These are phyloP conservation scores for Penicillium steckii DNA, from an alignment of 495 filamentous ascomycete species.

Conservation along the genomic window DNA sequence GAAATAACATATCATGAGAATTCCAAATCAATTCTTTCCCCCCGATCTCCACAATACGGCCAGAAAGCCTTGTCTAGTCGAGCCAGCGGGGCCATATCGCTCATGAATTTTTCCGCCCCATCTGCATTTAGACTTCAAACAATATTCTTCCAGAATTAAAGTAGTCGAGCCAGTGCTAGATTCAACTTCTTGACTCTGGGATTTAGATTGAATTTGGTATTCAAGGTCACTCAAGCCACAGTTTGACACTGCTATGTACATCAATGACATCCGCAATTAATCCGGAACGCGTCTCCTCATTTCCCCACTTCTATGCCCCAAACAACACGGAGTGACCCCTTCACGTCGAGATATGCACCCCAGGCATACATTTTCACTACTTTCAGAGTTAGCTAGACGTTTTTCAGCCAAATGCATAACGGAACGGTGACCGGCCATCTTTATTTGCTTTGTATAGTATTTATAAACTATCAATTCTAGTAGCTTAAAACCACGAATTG, in stretches of 20 bases:
- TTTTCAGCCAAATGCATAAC: slow-evolving; percentile 8
- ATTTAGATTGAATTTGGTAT: no score
- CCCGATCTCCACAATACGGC: neutral
- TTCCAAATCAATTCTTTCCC: no score
- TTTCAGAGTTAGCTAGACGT: neutral
- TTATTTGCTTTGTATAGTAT: neutral
- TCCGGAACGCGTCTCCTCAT: neutral
- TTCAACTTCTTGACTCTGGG: no score
- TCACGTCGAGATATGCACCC: neutral
- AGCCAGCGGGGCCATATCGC: neutral
- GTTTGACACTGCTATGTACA: no score
- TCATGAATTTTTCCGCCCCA: neutral
- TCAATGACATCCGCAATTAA: slow-evolving; percentile 6
- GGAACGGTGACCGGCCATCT: slow-evolving; percentile 8
- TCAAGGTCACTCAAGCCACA: no score
- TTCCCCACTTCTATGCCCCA: slow-evolving; percentile 15
- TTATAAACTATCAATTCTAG: no score
- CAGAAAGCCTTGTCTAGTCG: neutral
- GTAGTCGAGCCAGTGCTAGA: no score
- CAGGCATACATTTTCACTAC: neutral
- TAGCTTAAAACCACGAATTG: neutral
- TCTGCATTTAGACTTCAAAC: neutral
- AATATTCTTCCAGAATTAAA: no score
- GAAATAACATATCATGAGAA: no score
- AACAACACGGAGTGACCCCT: slow-evolving; percentile 14